phyloP scores from a whole-genome alignment of 2,329 filamentous ascomycete genomes.

The Aspergillus floridensis region DNA sequence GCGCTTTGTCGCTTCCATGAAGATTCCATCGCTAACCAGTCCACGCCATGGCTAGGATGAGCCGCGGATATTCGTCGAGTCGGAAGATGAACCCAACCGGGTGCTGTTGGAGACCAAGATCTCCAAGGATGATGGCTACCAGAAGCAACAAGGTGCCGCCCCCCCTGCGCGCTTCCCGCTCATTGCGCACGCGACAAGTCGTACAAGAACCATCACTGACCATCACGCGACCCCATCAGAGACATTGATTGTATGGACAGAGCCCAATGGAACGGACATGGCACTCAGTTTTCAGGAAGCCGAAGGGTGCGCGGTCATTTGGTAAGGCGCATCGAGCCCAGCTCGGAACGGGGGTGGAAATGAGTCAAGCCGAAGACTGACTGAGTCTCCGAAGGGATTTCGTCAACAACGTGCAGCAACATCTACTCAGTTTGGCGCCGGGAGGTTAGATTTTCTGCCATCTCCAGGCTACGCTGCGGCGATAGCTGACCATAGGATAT shows the following conservation, averaged over 20 bases:
- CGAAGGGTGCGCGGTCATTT: slow-evolving; percentile 88
- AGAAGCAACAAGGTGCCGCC: slow-evolving; percentile 85
- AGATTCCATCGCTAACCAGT: slow-evolving; percentile 13
- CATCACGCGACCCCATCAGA: slow-evolving; percentile 54
- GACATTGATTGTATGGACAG: slow-evolving; percentile 97
- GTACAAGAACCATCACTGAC: slow-evolving; percentile 17
- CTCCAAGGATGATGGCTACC: slow-evolving; percentile 90
- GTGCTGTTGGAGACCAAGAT: slow-evolving; percentile 86
- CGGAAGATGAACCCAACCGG: slow-evolving; percentile 83
- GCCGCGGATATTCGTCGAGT: slow-evolving; percentile 84
- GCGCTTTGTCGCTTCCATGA: slow-evolving; percentile 7
- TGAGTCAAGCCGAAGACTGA: slow-evolving; percentile 21
- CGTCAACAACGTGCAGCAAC: slow-evolving; percentile 78
- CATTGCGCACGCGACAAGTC: slow-evolving; percentile 15
- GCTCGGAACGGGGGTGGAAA: background rate
- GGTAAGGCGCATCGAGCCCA: slow-evolving; percentile 55
- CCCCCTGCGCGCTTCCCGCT: slow-evolving; percentile 25
- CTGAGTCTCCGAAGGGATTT: slow-evolving; percentile 69
- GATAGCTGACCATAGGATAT: slow-evolving; percentile 25
- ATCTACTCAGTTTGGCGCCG: slow-evolving; percentile 60
- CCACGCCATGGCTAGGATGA: slow-evolving; percentile 60
- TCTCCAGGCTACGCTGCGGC: background rate
- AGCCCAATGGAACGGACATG: slow-evolving; percentile 89
- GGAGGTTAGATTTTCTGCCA: slow-evolving; percentile 52
- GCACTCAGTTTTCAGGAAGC: slow-evolving; percentile 97